Base-by-base conservation (phyloP, 352 stramenopile genomes). In the Globisporangium barbulae region DNA sequence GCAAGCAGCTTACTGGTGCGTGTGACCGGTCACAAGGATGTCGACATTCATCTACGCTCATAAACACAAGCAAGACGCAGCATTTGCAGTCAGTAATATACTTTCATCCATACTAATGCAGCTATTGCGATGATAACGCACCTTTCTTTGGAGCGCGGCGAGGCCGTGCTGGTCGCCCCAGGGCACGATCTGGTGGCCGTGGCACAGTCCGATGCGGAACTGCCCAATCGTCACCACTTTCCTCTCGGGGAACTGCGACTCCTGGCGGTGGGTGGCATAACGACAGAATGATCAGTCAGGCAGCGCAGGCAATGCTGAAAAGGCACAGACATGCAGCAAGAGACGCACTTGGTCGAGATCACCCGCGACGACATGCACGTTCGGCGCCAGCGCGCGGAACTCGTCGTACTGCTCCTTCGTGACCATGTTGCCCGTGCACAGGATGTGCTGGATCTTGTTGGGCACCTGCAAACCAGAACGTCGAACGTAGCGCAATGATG, bases 401-500 rank as follows among this genome's bases (percentile, higher is more conserved):
- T 98, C 93, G 25, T 99, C 90, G 64, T 96, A 98, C 70, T 98
- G 93, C 69, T 99, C 96, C 56, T 94, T 94, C 3, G 90, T 94
- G 56, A 90, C 90, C 64, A 99, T 75, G 74, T 99, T 99, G 33
- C 97, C 97, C 17, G 97, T 99, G 74, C 97, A 99, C 56, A 99
- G 73, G 10, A 99, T 91, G 72, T 99, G 97, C 72, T 99, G 94
- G 75, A 99, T 99, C 72, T 99, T 99, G 70, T 98, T 98, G 3
- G 97, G 97, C 12, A 99, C 83, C 55, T 99, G 73, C 76, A 5
- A 21, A 0, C 2, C 17, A 12, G 35, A 94, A 39, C 41, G 45
- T 30, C 37, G 35, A 94, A 33, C 41, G 39, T 30, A 44, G 55
- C 12, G 28, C 31, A 42, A 44, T 7, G 25, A 42, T n/a, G 25